Base-by-base conservation (phyloP, 768 basidiomycete genomes). In the Dentipellis sp. region DNA sequence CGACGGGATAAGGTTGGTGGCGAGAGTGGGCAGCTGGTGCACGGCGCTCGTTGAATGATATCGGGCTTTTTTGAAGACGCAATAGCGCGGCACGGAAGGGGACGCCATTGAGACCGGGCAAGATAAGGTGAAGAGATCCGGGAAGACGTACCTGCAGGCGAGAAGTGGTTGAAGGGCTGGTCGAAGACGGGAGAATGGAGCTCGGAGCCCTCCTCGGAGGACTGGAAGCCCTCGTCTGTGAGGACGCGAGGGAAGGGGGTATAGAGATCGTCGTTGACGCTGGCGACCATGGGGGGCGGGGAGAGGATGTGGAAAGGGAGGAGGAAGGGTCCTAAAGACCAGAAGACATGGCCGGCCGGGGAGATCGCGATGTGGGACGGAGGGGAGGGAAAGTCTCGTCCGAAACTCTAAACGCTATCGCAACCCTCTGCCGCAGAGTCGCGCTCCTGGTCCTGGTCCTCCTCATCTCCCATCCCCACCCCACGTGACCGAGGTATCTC, bases 151-250 rank as follows among this genome's bases (percentile, higher is more conserved):
- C 70, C 62, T 56, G 67, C 63, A 23, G 56, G 58, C 45, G 63
- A 63, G 59, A 67, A 60, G 62, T 61, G 64, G 64, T 69, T 70
- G 67, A 75, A 73, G 65, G 74, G 72, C 63, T 73, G 72, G 72
- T 82, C 78, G 70, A 84, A 84, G 53, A 82, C 77, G 62, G 88
- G 86, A 2, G 87, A 88, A 63, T 86, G 84, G 21, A 88, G 70
- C 58, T 83, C 86, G 53, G 86, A 88, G 65, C 83, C 81, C 64
- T 87, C 86, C 66, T 88, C 86, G 68, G 83, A 85, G 21, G 84
- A 86, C 70, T 82, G 84, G 46, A 78, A 77, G 39, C 83, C 79
- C 64, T 87, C 84, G 66, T 86, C 86, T 57, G 75, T 69, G 68
- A 78, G 75, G 57, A 65, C 60, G 55, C 74, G 71, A 50, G 77